phyloP scores from a whole-genome alignment of 305 asterid genomes.

The Fraxinus platypoda region DNA sequence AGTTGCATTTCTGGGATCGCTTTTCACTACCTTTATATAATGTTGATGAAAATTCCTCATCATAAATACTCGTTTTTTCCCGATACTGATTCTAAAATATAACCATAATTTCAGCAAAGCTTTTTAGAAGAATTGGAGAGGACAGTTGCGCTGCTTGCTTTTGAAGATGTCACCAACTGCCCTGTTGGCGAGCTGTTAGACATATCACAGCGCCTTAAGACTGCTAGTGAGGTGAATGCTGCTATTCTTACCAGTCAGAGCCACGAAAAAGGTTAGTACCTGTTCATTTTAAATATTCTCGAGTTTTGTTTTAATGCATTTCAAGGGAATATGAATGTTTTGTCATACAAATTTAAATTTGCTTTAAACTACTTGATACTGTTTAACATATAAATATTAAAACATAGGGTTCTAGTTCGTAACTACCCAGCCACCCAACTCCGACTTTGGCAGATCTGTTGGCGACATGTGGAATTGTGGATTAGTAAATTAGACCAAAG shows the following conservation, averaged over 20 bases:
- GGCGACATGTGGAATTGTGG: neutral
- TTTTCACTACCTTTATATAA: neutral
- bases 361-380: neutral
- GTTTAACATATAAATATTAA: neutral
- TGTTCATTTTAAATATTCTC: constrained; percentile 3
- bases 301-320: neutral
- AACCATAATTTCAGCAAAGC: constrained; percentile 46
- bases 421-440: neutral
- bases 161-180: constrained; percentile 72
- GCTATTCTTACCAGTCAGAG: constrained; percentile 62
- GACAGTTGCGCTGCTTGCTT: constrained; percentile 83
- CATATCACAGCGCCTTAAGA: constrained; percentile 61
- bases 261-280: constrained; percentile 49
- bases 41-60: neutral
- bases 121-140: constrained; percentile 85
- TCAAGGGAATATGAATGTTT: neutral
- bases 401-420: neutral
- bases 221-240: constrained; percentile 58
- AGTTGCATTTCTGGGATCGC: neutral
- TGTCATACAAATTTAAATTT: neutral
- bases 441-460: neutral
- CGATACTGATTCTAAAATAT: neutral
- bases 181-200: constrained; percentile 76
- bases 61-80: neutral
- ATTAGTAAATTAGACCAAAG: neutral